Conservation (phyloP, 2,329 filamentous ascomycete genomes). For the Aspergillus fumigatus region DNA sequence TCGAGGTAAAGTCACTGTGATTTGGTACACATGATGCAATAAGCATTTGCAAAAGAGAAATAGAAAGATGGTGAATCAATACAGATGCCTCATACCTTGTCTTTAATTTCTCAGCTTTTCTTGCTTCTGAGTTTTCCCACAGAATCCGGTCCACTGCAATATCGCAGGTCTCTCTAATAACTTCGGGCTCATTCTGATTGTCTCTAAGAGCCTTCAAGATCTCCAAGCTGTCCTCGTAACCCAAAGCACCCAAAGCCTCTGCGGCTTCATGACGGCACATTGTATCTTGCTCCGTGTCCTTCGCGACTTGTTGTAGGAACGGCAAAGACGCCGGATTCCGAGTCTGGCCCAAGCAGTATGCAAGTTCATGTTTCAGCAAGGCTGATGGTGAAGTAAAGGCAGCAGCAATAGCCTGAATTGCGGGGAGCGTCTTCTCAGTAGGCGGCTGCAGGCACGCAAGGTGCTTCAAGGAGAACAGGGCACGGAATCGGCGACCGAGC, state of each 20-base stretch:
- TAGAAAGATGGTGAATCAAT: constrained; percentile 6
- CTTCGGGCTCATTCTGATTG: constrained; percentile 67
- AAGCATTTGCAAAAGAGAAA: constrained; percentile 11
- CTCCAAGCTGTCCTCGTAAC: constrained; percentile 67
- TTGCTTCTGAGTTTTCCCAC: constrained; percentile 77
- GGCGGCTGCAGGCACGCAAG: constrained; percentile 65
- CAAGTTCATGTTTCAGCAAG: constrained; percentile 90
- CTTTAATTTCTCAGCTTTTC: constrained; percentile 70
- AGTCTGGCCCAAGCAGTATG: constrained; percentile 93
- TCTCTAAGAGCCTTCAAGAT: constrained; percentile 71
- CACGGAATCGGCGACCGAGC: constrained; percentile 85
- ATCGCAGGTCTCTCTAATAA: constrained; percentile 93
- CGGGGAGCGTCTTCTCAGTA: constrained; percentile 55
- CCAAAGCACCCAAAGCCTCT: constrained; percentile 86
- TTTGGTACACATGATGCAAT: constrained; percentile 24
- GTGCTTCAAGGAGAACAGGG: constrained; percentile 96
- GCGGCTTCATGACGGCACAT: constrained; percentile 98
- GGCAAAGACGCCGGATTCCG: constrained; percentile 70
- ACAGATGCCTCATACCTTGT: constrained; percentile 58
- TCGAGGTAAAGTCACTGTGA: constrained; percentile 83
- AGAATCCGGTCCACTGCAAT: constrained; percentile 91
- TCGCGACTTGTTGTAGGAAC: constrained; percentile 67
- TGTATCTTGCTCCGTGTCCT: constrained; percentile 75
- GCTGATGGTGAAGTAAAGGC: constrained; percentile 81
- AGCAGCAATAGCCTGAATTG: constrained; percentile 78